Evolutionary conservation across 495 filamentous ascomycete species (phyloP).

Genomic region (Bombardia bombarda): DNA sequence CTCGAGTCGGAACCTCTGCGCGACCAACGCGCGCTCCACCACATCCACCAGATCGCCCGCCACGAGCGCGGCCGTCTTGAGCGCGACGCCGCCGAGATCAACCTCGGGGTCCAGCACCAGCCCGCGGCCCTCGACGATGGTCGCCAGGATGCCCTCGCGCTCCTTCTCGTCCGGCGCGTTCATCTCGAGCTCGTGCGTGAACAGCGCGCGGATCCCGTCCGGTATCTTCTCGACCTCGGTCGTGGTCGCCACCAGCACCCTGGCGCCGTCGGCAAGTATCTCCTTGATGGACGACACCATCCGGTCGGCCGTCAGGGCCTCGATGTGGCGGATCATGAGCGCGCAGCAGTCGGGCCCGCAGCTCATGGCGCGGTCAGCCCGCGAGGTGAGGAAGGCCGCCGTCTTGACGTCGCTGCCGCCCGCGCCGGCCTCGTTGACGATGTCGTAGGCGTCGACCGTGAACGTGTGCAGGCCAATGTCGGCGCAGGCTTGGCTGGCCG

Average conservation of each 20-base stretch:
- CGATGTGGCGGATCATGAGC: constrained; percentile 79
- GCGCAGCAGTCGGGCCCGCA: constrained; percentile 78
- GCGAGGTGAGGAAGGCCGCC: constrained; percentile 77
- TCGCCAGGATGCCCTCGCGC: constrained; percentile 73
- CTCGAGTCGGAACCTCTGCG: constrained; percentile 64
- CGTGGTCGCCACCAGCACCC: constrained; percentile 86
- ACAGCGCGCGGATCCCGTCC: constrained; percentile 79
- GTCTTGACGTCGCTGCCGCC: constrained; percentile 89
- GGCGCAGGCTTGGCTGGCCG: constrained; percentile 67
- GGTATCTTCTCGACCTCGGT: constrained; percentile 91
- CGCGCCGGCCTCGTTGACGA: constrained; percentile 75
- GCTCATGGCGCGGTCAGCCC: constrained; percentile 78
- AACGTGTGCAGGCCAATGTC: constrained; percentile 91
- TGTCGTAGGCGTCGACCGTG: constrained; percentile 84
- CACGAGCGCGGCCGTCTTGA: constrained; percentile 93
- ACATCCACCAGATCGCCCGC: constrained; percentile 92
- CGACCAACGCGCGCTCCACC: constrained; percentile 78
- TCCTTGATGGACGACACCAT: constrained; percentile 79
- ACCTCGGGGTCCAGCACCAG: constrained; percentile 70
- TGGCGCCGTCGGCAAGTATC: constrained; percentile 57
- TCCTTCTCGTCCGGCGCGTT: constrained; percentile 87
- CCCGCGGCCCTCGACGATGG: constrained; percentile 66
- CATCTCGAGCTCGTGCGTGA: constrained; percentile 95
- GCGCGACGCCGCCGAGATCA: constrained; percentile 70
- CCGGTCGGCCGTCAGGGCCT: constrained; percentile 82